A percentile compares a stretch with the other conserved stretches of the same genome.
These are phyloP conservation scores for Ascomycota sp. DNA, from an alignment of 2,329 filamentous ascomycete genomes.

Conservation along the genomic window DNA sequence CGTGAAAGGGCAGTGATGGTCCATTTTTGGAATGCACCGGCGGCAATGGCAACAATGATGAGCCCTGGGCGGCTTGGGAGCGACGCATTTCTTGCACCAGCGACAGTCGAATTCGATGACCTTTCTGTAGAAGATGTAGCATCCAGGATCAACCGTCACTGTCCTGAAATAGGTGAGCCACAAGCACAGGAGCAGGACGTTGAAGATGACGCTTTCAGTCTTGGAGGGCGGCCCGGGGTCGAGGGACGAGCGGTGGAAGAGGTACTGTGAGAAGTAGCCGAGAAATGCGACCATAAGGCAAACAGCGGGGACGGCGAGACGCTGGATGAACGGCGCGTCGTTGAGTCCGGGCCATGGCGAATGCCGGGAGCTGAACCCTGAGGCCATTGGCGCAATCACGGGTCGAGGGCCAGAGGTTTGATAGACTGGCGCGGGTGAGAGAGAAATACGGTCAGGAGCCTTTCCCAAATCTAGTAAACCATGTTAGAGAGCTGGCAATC, in stretches of 20 bases:
- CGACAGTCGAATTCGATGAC: conserved; percentile 15
- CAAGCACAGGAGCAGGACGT: conserved; percentile 39
- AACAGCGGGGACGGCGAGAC: conserved; percentile 48
- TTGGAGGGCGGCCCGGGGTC: conserved; percentile 37
- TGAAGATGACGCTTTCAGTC: conserved; percentile 41
- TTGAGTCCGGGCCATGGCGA: conserved; percentile 20
- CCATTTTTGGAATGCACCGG: conserved; percentile 62
- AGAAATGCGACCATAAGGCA: conserved; percentile 47
- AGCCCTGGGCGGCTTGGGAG: conserved; percentile 53
- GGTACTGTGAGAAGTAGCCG: conserved; percentile 49
- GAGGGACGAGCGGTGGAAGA: conserved; percentile 39
- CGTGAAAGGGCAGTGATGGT: conserved; percentile 78
- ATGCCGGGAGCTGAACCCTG: no score
- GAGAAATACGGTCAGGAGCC: no score
- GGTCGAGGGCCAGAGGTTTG: no score
- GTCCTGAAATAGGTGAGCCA: conserved; percentile 50
- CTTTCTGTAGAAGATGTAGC: conserved; percentile 23
- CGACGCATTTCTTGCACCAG: conserved; percentile 61
- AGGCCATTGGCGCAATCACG: no score
- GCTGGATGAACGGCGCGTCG: conserved; percentile 22
- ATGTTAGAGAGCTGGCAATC: no score
- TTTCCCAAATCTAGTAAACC: no score
- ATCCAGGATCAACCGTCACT: conserved; percentile 36
- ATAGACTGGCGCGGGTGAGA: no score
- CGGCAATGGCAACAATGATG: conserved; percentile 66